Evolutionary conservation across 257 asterid genomes (phyloP).

Genomic region (Agastache rugosa): DNA sequence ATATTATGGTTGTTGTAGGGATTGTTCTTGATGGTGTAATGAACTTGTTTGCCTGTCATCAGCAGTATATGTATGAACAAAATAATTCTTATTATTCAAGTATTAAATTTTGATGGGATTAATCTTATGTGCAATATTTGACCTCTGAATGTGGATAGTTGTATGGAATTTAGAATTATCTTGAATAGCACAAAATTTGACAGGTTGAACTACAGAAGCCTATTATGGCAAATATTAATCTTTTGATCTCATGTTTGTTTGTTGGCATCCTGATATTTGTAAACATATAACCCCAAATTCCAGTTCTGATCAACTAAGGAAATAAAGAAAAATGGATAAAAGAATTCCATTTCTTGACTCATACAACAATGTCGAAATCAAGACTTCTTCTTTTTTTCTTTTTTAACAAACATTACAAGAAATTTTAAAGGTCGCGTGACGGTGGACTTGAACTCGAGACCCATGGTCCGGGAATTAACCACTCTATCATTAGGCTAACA

Average conservation of each 20-base stretch:
- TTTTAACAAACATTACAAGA: too few species aligned
- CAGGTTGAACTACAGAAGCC: neutral
- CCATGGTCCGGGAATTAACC: too few species aligned
- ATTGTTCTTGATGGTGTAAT: constrained; percentile 16
- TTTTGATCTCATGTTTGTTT: neutral
- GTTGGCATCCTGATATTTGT: neutral
- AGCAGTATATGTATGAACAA: neutral
- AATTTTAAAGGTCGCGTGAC: too few species aligned
- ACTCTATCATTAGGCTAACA: too few species aligned
- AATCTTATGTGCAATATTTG: neutral
- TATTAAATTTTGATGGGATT: neutral
- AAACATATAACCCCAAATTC: neutral
- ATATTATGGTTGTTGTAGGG: neutral
- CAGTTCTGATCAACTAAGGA: constrained; percentile 15
- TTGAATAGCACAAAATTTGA: neutral
- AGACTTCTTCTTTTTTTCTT: too few species aligned
- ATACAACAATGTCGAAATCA: neutral
- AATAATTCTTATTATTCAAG: neutral
- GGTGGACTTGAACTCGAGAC: too few species aligned
- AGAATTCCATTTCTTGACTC: neutral
- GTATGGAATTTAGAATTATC: neutral
- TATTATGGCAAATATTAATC: neutral
- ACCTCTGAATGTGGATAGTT: neutral
- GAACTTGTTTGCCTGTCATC: constrained; percentile 15
- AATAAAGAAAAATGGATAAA: constrained; percentile 16